Evolutionary conservation across 2,329 filamentous ascomycete genomes (phyloP).

Genomic region (Ilyonectria sp.): DNA sequence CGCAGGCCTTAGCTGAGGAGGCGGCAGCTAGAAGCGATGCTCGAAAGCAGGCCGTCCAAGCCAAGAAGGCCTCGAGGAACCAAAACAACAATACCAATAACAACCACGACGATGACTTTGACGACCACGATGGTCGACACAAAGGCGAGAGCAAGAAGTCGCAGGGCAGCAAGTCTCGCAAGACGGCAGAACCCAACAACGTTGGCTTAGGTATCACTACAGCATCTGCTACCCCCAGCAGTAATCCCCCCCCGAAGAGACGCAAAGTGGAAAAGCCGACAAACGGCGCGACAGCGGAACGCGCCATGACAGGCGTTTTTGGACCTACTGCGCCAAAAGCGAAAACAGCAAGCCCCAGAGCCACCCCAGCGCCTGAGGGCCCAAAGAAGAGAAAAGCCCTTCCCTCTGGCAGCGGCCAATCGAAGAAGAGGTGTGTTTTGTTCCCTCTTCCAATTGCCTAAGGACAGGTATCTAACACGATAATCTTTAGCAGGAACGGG

Average conservation of each 20-base stretch:
- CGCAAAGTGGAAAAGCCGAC: slow-evolving; percentile 83
- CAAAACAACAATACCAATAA: slow-evolving; percentile 56
- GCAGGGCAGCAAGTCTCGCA: slow-evolving; percentile 75
- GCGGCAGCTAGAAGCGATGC: slow-evolving; percentile 88
- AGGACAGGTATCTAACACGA: slow-evolving; percentile 33
- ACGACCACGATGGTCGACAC: slow-evolving; percentile 72
- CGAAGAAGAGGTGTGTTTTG: slow-evolving; percentile 83
- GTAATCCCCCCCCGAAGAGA: slow-evolving; percentile 77
- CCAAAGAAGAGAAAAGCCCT: slow-evolving; percentile 81
- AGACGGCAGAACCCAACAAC: slow-evolving; percentile 67
- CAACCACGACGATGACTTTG: slow-evolving; percentile 81
- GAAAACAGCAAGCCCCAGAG: slow-evolving; percentile 76
- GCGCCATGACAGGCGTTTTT: slow-evolving; percentile 75
- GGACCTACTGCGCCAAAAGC: slow-evolving; percentile 67
- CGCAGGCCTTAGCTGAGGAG: slow-evolving; percentile 84
- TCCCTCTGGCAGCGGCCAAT: slow-evolving; percentile 75
- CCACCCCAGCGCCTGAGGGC: slow-evolving; percentile 76
- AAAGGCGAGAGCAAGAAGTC: slow-evolving; percentile 74
- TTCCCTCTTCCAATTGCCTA: neutral
- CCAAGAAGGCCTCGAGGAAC: slow-evolving; percentile 79
- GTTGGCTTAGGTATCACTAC: slow-evolving; percentile 78
- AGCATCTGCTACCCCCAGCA: slow-evolving; percentile 65
- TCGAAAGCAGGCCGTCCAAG: slow-evolving; percentile 84
- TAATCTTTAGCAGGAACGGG: slow-evolving; percentile 52
- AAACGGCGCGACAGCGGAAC: slow-evolving; percentile 72